Evolutionary conservation across 176 grass and related monocot species (phyloP), one percentile per base, ranked within the genome.

Genomic region (sorghum (Sorghum bicolor)): DNA sequence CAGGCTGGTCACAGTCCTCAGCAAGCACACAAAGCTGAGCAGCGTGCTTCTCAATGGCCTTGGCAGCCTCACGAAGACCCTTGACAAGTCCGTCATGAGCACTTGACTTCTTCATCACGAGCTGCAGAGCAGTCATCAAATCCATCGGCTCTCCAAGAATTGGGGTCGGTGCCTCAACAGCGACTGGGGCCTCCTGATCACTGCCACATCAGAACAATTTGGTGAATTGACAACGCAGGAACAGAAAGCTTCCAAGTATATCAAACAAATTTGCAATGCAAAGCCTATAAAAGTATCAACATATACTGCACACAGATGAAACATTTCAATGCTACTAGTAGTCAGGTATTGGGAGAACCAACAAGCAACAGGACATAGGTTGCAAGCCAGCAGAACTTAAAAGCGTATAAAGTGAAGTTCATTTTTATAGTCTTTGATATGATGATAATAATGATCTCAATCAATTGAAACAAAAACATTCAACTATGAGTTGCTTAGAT

Each of bases 131-230:
- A 24, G 88, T 93, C 91, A 90, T 88, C 72, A 93, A 82, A 53
- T 93, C 91, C 91, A 93, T 93, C 26, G 91, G 91, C 70, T 93
- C 88, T 10, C 88, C 91, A 22, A 93, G 88, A 67, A 83, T 79
- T 1, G 85, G 91, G 72, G 82, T 74, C 1, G 88, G 77, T 74
- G 84, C 64, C 40, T 90, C 72, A 58, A 74, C 75, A 9, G 41
- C 45, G 26, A 38, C 78, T 3, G 64, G 81, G 76, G 61, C 52
- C n/a, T 90, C 91, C 72, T 92, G 73, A 4, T 81, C 91, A 40
- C 88, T 93, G 85, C 84, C 60, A 63, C 47, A 29, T 10, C 68
- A 44, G n/a, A 61, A 10, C 8, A 24, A 61, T 26, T 12, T 28
- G 8, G 65, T 70, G 64, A 81, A 15, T 37, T 28, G n/a, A 52